Evolutionary conservation across 2,329 filamentous ascomycete genomes (phyloP).

Genomic region (Calycina marina): DNA sequence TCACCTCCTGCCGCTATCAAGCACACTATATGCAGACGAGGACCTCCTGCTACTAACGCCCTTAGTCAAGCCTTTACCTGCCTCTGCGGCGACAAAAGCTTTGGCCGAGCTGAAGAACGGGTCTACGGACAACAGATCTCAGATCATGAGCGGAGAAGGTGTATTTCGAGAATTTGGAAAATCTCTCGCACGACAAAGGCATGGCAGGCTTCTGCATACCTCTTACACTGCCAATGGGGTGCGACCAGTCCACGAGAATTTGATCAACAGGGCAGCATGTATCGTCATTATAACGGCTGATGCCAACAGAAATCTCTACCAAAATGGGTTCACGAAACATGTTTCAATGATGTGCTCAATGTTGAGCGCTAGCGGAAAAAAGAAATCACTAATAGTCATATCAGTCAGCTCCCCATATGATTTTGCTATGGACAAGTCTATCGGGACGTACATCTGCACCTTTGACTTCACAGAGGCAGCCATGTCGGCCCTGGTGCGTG

Average conservation of each 20-base stretch:
- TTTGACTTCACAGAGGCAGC: conserved; percentile 94
- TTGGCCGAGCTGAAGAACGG: conserved; percentile 39
- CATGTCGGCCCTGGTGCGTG: conserved; percentile 68
- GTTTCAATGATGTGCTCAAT: conserved; percentile 90
- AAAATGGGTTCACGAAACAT: conserved; percentile 89
- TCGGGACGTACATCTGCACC: conserved; percentile 87
- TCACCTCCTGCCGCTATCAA: conserved; percentile 66
- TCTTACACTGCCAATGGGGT: conserved; percentile 93
- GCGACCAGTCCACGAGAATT: conserved; percentile 79
- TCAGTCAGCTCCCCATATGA: conserved; percentile 93
- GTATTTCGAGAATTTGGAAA: conserved; percentile 84
- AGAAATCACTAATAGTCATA: conserved; percentile 82
- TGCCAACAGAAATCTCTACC: conserved; percentile 85
- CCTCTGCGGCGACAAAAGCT: conserved; percentile 67
- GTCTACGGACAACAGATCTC: conserved; percentile 31
- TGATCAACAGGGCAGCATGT: conserved; percentile 76
- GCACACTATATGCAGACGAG: conserved; percentile 68
- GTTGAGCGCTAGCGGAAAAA: conserved; percentile 60
- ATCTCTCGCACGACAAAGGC: conserved; percentile 71
- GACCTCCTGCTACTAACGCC: conserved; percentile 83
- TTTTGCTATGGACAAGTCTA: conserved; percentile 81
- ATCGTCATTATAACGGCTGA: conserved; percentile 89
- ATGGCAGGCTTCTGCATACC: conserved; percentile 78
- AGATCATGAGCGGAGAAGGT: conserved; percentile 80
- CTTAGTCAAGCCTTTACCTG: conserved; percentile 80